These are phyloP conservation scores for Cercospora nicotianae DNA, from an alignment of 2,329 filamentous ascomycete genomes.

Conservation along the genomic window DNA sequence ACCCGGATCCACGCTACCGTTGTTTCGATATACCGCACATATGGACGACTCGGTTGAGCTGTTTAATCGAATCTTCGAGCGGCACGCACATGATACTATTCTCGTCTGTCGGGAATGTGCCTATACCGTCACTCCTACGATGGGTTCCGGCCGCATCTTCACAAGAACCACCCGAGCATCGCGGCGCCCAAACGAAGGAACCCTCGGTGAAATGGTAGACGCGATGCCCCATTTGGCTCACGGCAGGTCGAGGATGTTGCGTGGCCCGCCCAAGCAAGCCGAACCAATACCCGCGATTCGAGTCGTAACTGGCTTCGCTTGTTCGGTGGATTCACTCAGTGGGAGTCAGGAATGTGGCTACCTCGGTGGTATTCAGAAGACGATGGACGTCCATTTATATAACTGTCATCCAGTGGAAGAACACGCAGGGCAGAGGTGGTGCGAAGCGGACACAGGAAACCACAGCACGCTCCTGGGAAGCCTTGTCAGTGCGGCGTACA, in stretches of 20 bases:
- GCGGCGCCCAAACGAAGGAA: no score
- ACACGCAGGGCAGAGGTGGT: no score
- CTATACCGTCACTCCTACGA: not conserved
- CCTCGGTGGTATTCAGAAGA: not conserved
- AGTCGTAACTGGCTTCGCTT: not conserved
- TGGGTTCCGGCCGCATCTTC: not conserved
- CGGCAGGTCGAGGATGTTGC: no score
- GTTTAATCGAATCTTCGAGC: no score
- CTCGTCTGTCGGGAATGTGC: not conserved
- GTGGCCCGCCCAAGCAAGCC: not conserved
- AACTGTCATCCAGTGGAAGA: not conserved
- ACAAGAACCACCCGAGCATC: not conserved
- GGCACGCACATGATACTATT: no score
- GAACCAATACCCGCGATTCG: not conserved
- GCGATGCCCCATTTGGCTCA: no score
- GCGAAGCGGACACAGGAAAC: not conserved
- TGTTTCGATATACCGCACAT: no score
- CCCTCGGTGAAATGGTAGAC: no score
- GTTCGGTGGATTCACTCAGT: not conserved
- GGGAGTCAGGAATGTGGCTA: not conserved
- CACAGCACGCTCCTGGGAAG: not conserved
- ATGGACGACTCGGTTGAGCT: no score
- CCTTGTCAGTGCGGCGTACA: not conserved
- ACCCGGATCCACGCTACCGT: no score
- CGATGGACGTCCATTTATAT: not conserved